phyloP scores from a whole-genome alignment of 2,329 filamentous ascomycete species.

The Aaosphaeria pasadenensis region DNA sequence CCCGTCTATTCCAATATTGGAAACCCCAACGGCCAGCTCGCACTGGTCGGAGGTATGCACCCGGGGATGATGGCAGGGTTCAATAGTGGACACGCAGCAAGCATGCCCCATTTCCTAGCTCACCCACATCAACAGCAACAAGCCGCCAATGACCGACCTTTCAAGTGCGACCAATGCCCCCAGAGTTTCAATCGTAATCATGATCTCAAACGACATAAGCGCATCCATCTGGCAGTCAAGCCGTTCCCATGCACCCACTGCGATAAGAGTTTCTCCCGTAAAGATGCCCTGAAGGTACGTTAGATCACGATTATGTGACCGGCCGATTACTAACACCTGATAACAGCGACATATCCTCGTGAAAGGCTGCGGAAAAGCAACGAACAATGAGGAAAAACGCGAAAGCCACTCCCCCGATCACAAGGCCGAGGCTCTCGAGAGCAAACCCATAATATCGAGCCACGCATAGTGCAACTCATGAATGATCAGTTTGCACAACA shows the following conservation, averaged over 20 bases:
- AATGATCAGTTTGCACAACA: conserved; percentile 3
- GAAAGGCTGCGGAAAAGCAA: conserved; percentile 61
- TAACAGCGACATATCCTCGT: conserved; percentile 63
- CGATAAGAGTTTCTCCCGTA: conserved; percentile 94
- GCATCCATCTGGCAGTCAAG: conserved; percentile 93
- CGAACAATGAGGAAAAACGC: conserved; percentile 28
- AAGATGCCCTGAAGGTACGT: conserved; percentile 92
- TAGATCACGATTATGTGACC: conserved; percentile 25
- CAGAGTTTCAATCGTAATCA: conserved; percentile 97
- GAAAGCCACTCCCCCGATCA: conserved; percentile 30
- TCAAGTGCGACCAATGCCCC: conserved; percentile 88
- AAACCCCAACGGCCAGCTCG: conserved; percentile 69
- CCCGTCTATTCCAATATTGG: conserved; percentile 76
- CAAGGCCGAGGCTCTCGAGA: conserved; percentile 27
- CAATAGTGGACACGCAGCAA: conserved; percentile 60
- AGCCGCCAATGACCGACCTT: conserved; percentile 74
- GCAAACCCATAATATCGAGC: conserved; percentile 23
- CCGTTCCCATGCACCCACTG: conserved; percentile 89
- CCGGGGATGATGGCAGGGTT: conserved; percentile 56
- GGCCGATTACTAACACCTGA: conserved; percentile 19
- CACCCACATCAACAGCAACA: conserved; percentile 52
- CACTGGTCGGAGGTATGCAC: conserved; percentile 62
- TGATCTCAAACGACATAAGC: conserved; percentile 91
- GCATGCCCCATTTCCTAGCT: conserved; percentile 61
- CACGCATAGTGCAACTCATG: conserved; percentile 15